Percentiles rank a stretch among this genome's conserved stretches.
These are phyloP conservation scores for Lyophyllum decastes DNA, from an alignment of 768 basidiomycete genomes.

Conservation along the genomic window DNA sequence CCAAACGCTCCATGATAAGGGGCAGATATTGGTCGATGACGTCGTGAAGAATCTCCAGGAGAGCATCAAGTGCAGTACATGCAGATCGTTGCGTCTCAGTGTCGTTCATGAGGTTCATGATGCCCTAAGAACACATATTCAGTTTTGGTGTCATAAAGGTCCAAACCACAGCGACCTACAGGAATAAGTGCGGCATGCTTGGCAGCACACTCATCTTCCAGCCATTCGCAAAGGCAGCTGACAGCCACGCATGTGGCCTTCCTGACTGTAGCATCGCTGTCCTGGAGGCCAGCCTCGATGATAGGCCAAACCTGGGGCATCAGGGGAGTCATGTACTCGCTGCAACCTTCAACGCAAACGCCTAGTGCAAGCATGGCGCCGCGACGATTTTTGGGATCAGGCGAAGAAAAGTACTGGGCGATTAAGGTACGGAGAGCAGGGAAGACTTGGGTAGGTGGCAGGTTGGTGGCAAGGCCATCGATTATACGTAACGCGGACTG, in stretches of 20 bases:
- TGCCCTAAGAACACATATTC: conserved; percentile 50
- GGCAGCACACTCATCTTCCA: conserved; percentile 88
- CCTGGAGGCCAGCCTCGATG: conserved; percentile 85
- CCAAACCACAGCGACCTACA: conserved; percentile 42
- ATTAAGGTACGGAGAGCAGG: conserved; percentile 84
- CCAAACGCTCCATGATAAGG: conserved; percentile 93
- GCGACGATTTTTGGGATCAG: conserved; percentile 78
- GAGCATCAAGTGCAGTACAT: conserved; percentile 95
- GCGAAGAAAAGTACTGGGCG: conserved; percentile 79
- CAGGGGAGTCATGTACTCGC: conserved; percentile 94
- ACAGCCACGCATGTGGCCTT: conserved; percentile 97
- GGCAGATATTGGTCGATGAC: conserved; percentile 89
- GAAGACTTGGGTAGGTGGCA: conserved; percentile 96
- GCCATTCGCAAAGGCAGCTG: conserved; percentile 96
- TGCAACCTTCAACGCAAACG: conserved; percentile 95
- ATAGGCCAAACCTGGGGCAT: conserved; percentile 93
- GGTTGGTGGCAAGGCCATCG: conserved; percentile 86
- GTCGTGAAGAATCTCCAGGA: conserved; percentile 92
- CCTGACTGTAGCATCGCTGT: conserved; percentile 81
- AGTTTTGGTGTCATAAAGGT: background rate
- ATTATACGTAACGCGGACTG: conserved; percentile 94
- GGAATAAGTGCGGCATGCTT: conserved; percentile 87
- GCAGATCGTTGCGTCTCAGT: conserved; percentile 85
- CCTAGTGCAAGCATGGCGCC: conserved; percentile 95
- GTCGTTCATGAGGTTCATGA: conserved; percentile 91